phyloP scores from a whole-genome alignment of 2,329 filamentous ascomycete species.

The Alternaria solani region DNA sequence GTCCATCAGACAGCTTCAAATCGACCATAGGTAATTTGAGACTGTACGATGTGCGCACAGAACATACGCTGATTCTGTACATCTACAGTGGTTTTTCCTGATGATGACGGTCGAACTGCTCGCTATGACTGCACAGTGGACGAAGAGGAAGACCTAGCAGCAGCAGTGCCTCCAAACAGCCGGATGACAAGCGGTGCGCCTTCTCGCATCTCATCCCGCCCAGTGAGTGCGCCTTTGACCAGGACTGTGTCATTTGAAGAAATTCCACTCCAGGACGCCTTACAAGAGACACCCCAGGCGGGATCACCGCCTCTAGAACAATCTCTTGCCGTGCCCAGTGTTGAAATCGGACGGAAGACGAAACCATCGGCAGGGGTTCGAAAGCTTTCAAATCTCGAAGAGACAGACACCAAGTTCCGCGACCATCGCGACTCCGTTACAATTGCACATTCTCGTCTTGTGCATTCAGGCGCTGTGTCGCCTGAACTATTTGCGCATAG shows the following conservation, averaged over 20 bases:
- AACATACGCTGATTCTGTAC: too few species aligned
- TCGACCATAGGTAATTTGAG: constrained; percentile 23
- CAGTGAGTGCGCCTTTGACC: constrained; percentile 27
- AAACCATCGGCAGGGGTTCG: constrained; percentile 13
- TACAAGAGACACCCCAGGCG: neutral
- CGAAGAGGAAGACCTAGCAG: constrained; percentile 30
- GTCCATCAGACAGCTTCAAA: constrained; percentile 25
- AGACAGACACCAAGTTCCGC: constrained; percentile 37
- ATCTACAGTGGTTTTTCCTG: constrained; percentile 32
- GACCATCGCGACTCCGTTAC: constrained; percentile 45
- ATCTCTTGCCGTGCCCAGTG: constrained; percentile 17
- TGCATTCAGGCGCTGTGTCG: constrained; percentile 23
- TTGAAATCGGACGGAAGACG: constrained; percentile 8
- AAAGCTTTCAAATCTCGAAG: constrained; percentile 42
- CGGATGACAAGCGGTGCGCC: constrained; percentile 30
- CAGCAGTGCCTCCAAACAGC: constrained; percentile 42
- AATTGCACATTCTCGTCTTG: constrained; percentile 39
- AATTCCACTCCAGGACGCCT: neutral
- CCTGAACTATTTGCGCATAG: constrained; percentile 33
- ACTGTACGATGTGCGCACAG: accelerated
- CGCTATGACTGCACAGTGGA: constrained; percentile 23
- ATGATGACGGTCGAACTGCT: constrained; percentile 27
- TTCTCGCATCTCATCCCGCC: constrained; percentile 32
- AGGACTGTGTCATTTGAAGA: constrained; percentile 24
- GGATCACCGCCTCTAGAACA: neutral